Percentiles rank a stretch among this genome's conserved stretches.
Conservation (phyloP, 352 stramenopile species). For the Blastocystis sp. region DNA sequence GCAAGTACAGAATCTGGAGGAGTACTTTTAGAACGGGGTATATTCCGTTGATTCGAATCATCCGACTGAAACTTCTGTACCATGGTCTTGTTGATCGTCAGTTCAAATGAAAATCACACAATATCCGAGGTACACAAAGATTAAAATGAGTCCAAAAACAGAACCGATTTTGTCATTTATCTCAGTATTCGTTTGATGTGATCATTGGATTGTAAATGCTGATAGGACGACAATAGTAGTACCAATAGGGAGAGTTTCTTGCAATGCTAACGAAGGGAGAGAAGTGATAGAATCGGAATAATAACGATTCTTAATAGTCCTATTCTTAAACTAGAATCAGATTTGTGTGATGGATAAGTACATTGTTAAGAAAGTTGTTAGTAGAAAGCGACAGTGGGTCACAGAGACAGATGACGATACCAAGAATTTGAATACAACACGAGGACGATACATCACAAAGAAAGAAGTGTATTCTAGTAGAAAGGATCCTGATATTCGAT, state of each 20-base stretch:
- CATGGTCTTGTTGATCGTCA: background rate
- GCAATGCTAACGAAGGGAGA: background rate
- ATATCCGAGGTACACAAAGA: background rate
- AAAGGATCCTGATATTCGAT: constrained; percentile 10
- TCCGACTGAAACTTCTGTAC: background rate
- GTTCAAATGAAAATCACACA: background rate
- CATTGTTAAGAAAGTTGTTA: constrained; percentile 20
- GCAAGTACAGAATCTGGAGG: background rate
- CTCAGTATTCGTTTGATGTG: background rate
- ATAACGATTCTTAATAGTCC: background rate
- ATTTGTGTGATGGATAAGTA: constrained; percentile 19
- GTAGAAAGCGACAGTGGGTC: background rate
- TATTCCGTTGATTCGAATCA: background rate
- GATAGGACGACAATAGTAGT: background rate
- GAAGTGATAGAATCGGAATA: background rate
- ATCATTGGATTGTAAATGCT: background rate
- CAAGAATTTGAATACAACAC: background rate
- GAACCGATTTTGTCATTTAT: background rate
- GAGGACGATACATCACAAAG: background rate
- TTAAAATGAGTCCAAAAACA: background rate
- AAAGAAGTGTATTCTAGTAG: background rate
- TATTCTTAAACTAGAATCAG: background rate
- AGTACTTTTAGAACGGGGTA: background rate
- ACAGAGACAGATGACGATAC: background rate
- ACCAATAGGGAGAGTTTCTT: background rate